These are phyloP conservation scores for Penicillium vulpinum DNA, from an alignment of 2,329 filamentous ascomycete genomes.

Conservation along the genomic window DNA sequence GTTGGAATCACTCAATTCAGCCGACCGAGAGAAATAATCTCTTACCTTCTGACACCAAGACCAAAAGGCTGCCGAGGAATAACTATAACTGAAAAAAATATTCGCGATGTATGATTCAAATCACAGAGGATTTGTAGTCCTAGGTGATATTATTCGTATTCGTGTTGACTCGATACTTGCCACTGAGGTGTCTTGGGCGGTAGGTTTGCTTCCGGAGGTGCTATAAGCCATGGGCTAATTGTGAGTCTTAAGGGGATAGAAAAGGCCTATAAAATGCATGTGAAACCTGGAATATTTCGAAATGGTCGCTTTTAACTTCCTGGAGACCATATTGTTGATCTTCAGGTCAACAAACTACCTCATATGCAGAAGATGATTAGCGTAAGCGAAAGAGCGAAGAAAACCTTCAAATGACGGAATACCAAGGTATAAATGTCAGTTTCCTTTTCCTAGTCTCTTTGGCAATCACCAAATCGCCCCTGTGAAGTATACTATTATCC, in stretches of 20 bases:
- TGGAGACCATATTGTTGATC: conserved; percentile 52
- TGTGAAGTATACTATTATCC: conserved; percentile 42
- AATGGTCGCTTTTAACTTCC: conserved; percentile 55
- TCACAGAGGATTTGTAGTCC: conserved; percentile 33
- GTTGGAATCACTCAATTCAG: conserved; percentile 32
- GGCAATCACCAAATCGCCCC: not conserved
- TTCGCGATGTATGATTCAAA: conserved; percentile 47
- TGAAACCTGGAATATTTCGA: conserved; percentile 47
- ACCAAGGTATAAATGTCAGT: conserved; percentile 38
- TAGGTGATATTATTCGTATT: conserved; percentile 45
- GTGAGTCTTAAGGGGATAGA: conserved; percentile 38
- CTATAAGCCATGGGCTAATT: not conserved
- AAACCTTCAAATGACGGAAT: conserved; percentile 48
- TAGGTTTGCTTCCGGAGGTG: conserved; percentile 12
- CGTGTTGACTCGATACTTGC: conserved; percentile 50
- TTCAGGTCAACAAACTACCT: conserved; percentile 31
- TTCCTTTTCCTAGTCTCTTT: not conserved
- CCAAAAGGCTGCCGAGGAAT: conserved; percentile 34
- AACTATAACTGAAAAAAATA: conserved; percentile 49
- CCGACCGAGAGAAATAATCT: conserved; percentile 17
- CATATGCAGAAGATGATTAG: conserved; percentile 38
- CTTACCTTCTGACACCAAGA: conserved; percentile 9
- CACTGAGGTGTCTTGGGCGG: conserved; percentile 45
- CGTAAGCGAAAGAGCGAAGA: conserved; percentile 37
- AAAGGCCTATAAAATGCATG: conserved; percentile 42